Conservation (phyloP, 2,329 filamentous ascomycete genomes). For the Coniosporium tulheliwenetii region DNA sequence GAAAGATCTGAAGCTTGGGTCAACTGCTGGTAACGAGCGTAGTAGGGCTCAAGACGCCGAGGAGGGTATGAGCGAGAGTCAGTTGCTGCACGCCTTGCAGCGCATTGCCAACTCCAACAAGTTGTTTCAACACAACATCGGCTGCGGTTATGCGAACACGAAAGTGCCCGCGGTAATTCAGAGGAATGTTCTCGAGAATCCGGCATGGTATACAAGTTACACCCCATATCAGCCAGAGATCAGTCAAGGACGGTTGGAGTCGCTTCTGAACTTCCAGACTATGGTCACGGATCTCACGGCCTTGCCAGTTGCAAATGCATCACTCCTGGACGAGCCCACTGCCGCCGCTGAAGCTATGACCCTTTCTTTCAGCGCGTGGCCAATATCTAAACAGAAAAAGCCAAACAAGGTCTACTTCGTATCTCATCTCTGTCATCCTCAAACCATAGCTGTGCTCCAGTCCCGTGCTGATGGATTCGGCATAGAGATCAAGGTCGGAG, state of each 20-base stretch:
- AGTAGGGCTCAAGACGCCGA: constrained; percentile 12
- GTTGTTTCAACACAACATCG: constrained; percentile 56
- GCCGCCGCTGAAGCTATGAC: constrained; percentile 95
- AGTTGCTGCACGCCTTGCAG: constrained; percentile 37
- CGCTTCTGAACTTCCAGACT: constrained; percentile 89
- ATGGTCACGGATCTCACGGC: constrained; percentile 78
- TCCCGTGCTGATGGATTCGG: constrained; percentile 86
- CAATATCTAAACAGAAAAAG: constrained; percentile 55
- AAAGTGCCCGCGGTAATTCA: constrained; percentile 79
- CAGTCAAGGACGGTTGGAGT: constrained; percentile 85
- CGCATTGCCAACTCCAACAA: constrained; percentile 46
- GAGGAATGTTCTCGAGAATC: constrained; percentile 81
- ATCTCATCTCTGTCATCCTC: constrained; percentile 66
- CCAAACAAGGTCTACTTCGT: constrained; percentile 71
- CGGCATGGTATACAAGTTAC: constrained; percentile 96
- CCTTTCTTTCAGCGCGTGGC: constrained; percentile 64
- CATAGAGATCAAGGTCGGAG: constrained; percentile 58
- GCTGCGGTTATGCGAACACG: constrained; percentile 78
- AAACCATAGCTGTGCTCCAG: constrained; percentile 69
- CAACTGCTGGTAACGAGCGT: no score
- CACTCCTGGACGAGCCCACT: constrained; percentile 78
- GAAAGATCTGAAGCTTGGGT: constrained; percentile 40
- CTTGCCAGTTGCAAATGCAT: constrained; percentile 79
- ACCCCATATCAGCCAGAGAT: constrained; percentile 96
- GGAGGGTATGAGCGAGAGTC: constrained; percentile 41